These are phyloP conservation scores for Paramarasmius palmivorus DNA, from an alignment of 1,284 basidiomycete species.

Conservation along the genomic window DNA sequence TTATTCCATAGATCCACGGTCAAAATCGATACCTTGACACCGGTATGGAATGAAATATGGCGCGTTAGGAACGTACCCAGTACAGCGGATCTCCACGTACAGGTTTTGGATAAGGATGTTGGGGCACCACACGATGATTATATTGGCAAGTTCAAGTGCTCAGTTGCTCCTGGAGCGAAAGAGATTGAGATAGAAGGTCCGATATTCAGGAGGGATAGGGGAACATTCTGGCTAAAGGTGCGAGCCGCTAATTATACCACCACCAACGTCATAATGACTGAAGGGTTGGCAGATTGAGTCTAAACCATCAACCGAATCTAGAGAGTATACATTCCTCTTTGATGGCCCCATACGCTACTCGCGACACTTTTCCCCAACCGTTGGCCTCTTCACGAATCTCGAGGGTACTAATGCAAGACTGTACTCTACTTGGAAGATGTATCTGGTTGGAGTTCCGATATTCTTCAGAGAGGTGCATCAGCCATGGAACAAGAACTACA, in stretches of 20 bases:
- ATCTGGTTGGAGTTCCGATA: constrained; percentile 56
- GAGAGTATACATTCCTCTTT: constrained; percentile 59
- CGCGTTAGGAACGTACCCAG: constrained; percentile 67
- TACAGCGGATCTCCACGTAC: constrained; percentile 55
- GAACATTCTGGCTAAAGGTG: constrained; percentile 72
- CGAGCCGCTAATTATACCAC: constrained; percentile 4
- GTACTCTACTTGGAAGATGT: constrained; percentile 83
- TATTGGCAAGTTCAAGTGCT: constrained; percentile 63
- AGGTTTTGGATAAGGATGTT: constrained; percentile 68
- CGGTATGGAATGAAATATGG: constrained; percentile 79
- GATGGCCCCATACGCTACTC: constrained; percentile 73
- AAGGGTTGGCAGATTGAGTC: constrained; percentile 33
- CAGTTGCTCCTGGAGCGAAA: constrained; percentile 54
- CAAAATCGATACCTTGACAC: constrained; percentile 52
- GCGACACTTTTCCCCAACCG: constrained; percentile 65
- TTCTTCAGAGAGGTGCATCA: constrained; percentile 65
- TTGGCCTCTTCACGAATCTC: constrained; percentile 60
- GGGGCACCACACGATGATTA: constrained; percentile 58
- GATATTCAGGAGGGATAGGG: constrained; percentile 46
- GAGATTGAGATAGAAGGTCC: constrained; percentile 60
- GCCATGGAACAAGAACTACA: constrained; percentile 65
- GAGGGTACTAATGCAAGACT: constrained; percentile 52
- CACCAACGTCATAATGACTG: background rate
- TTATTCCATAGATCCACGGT: constrained; percentile 57
- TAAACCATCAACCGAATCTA: constrained; percentile 23